Evolutionary conservation across 2,329 filamentous ascomycete genomes (phyloP), one percentile per base, ranked within the genome.

Genomic region (Graphilbum fragrans): DNA sequence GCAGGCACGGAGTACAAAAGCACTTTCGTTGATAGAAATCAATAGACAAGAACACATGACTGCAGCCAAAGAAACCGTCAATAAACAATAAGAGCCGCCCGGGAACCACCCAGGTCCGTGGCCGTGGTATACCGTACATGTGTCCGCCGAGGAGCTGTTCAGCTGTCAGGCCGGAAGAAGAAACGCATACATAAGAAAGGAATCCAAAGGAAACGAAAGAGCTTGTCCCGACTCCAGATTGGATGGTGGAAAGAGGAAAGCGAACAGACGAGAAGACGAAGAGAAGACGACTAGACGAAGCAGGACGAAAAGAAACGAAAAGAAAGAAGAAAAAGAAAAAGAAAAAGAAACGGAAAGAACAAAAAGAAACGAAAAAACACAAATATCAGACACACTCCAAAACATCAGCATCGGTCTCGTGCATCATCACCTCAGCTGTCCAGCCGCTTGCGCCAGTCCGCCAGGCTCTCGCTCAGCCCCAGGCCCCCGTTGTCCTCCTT

Each of bases 361-460:
- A 31, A 21, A 31, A 31, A 18, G 12, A 36, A 36, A 36, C 22
- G 23, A n/a, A 23, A 18, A 29, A 20, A 37, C 14, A 27, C 25
- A 40, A 36, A 19, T n/a, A 27, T 35, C 11, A 36, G 10, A 36
- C 18, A 16, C 8, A 36, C 21, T 22, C 7, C 8, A 22, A 35
- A 17, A 31, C n/a, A 36, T 7, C 27, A 29, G n/a, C 23, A 35
- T 29, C 14, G 25, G 25, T 14, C 25, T 29, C 25, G 8, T 34
- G n/a, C 17, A 8, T 10, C 7, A 8, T 6, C 16, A 4, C 14
- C 20, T 18, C 35, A 49, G 19, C 55, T 63, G 58, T 90, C 83
- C 42, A 92, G 68, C 53, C 82, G 71, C 59, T 84, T 83, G 51
- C 85, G 72, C 86, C 86, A 93, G 56, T 84, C 82, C 11, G 81